Conservation (phyloP, 495 filamentous ascomycete genomes). For the Immersiella caudata region DNA sequence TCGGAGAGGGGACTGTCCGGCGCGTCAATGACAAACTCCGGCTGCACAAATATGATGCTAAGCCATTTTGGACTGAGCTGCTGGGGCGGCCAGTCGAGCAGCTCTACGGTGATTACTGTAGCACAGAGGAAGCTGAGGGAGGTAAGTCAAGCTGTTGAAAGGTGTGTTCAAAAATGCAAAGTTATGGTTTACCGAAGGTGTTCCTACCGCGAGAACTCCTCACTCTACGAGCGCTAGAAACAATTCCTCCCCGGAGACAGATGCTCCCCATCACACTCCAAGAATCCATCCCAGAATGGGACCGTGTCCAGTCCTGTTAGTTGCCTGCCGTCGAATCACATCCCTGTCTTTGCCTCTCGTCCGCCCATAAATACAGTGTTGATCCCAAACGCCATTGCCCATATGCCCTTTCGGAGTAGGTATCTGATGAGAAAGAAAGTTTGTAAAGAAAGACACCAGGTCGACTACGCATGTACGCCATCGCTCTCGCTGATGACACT, state of each 20-base stretch:
- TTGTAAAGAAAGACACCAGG: background rate
- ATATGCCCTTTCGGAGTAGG: conserved; percentile 3
- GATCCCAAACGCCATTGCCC: background rate
- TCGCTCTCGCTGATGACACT: conserved; percentile 68
- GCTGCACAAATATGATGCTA: conserved; percentile 57
- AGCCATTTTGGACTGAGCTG: conserved; percentile 70
- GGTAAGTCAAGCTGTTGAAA: background rate
- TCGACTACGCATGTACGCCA: conserved; percentile 40
- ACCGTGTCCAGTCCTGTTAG: background rate
- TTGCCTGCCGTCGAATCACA: background rate
- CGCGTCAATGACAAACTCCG: conserved; percentile 73
- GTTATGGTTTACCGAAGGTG: background rate
- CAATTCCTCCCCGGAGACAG: background rate
- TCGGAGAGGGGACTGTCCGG: conserved; percentile 71
- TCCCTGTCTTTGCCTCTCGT: background rate
- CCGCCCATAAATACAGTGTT: background rate
- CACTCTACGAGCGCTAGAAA: too few relatives aligned
- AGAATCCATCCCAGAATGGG: background rate
- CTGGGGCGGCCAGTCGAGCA: conserved; percentile 66
- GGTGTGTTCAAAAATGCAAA: background rate
- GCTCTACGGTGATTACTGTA: conserved; percentile 53
- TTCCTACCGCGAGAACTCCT: background rate
- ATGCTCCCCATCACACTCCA: background rate
- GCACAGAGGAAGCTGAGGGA: background rate
- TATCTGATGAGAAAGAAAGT: conserved; percentile 6